Evolutionary conservation across 257 asterid species (phyloP).

Genomic region (Fraxinus quadrangulata): DNA sequence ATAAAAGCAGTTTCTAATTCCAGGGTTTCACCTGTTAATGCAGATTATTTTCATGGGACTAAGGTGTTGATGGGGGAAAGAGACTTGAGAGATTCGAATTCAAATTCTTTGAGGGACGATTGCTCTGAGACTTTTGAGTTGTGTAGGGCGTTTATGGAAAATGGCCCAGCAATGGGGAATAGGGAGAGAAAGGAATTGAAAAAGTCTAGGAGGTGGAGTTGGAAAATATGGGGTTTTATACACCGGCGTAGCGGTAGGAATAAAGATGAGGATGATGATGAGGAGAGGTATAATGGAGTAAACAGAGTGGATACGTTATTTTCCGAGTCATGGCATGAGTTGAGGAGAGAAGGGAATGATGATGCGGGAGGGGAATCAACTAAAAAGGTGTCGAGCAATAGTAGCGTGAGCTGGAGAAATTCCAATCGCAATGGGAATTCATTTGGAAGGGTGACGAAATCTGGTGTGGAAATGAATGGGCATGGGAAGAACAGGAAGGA

Average conservation of each 20-base stretch:
- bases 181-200: slow-evolving; percentile 61
- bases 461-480: slow-evolving; percentile 53
- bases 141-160: slow-evolving; percentile 51
- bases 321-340: slow-evolving; percentile 69
- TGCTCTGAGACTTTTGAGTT: slow-evolving; percentile 67
- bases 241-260: slow-evolving; percentile 44
- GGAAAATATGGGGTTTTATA: slow-evolving; percentile 67
- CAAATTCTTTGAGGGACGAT: slow-evolving; percentile 73
- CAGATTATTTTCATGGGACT: slow-evolving; percentile 54
- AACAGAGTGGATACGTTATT: slow-evolving; percentile 70
- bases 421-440: slow-evolving; percentile 49
- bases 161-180: slow-evolving; percentile 46
- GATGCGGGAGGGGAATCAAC: slow-evolving; percentile 43
- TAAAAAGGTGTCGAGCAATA: slow-evolving; percentile 60
- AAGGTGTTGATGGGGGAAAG: slow-evolving; percentile 44
- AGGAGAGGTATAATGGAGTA: slow-evolving; percentile 43
- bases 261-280: slow-evolving; percentile 50
- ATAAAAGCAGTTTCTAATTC: slow-evolving; percentile 57
- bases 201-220: slow-evolving; percentile 67
- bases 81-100: slow-evolving; percentile 48
- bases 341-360: slow-evolving; percentile 40
- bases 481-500: slow-evolving; percentile 56
- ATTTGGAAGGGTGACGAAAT: slow-evolving; percentile 53
- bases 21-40: slow-evolving; percentile 45
- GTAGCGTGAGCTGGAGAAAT: slow-evolving; percentile 78